Evolutionary conservation across 139 green algal genomes (phyloP), one percentile per base, ranked within the genome.

Genomic region (Micractinium sp.): DNA sequence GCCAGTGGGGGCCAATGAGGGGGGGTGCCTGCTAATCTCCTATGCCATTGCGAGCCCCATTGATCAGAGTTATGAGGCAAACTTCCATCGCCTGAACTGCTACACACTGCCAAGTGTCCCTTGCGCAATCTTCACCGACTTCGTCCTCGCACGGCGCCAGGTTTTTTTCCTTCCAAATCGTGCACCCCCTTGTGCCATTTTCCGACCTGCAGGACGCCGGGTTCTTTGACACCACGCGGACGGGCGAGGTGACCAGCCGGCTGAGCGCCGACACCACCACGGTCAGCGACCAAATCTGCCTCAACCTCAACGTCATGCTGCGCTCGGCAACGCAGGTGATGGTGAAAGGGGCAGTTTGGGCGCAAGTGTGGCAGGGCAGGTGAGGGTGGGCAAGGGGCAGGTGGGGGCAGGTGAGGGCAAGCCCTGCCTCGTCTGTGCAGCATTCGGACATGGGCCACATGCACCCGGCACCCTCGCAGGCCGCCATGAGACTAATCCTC

Each of bases 231-330:
- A 93, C 86, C 9, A 94, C 89, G 25, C 93, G 93, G 41, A 96
- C 94, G 25, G 96, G 95, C 69, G 90, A 90, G 79, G 79, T 94
- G 83, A 87, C 94, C 60, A 92, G 78, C 77, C 90, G 96, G 0
- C 93, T 98, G 63, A 89, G 91, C 0, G 91, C 95, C 0, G 96
- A 98, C 93, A 98, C 96, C 23, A 94, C 92, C 33, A 95, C 93
- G 0, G 95, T 98, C 23, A 93, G 93, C 0, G 95, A 97, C 88
- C 90, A 95, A 36, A 91, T 97, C 86, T 94, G 85, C 73, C 88
- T 98, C 36, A 98, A 98, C 92, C 87, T 98, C 27, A 98, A 98
- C 90, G 93, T 98, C 25, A 88, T 96, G 67, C 81, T 97, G 85
- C 92, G 96, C 27, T 92, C 87, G 25, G 60, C 89, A 60, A 90